Conservation (phyloP, 805 yeast genomes). For the Candida odintsovae region DNA sequence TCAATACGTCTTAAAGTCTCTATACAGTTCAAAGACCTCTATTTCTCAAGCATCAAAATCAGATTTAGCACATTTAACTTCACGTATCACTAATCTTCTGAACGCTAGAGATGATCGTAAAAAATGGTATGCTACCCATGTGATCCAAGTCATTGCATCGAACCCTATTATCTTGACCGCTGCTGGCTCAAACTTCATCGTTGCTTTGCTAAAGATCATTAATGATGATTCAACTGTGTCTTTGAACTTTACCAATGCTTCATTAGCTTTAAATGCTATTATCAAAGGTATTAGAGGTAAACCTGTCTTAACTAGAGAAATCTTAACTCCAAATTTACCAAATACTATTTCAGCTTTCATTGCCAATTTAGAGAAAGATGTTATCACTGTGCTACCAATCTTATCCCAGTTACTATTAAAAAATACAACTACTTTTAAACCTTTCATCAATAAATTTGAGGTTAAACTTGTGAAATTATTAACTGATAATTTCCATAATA, state of each 20-base stretch:
- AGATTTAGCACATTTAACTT: conserved; percentile 45
- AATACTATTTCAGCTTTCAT: conserved; percentile 50
- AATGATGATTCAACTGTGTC: conserved; percentile 25
- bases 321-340: conserved; percentile 73
- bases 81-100: conserved; percentile 26
- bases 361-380: conserved; percentile 34
- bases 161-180: conserved; percentile 26
- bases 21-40: conserved; percentile 19
- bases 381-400: conserved; percentile 30
- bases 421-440: conserved; percentile 78
- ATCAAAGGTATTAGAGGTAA: conserved; percentile 59
- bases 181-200: conserved; percentile 34
- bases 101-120: conserved; percentile 28
- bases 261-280: conserved; percentile 25
- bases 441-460: conserved; percentile 62
- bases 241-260: conserved; percentile 27
- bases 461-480: conserved; percentile 34
- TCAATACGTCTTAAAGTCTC: conserved; percentile 19
- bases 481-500: conserved; percentile 29
- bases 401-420: conserved; percentile 39
- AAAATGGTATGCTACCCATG: conserved; percentile 32
- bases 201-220: conserved; percentile 30
- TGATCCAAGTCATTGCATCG: conserved; percentile 21
- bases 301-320: conserved; percentile 78
- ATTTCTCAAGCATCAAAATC: conserved; percentile 40